Base-by-base conservation (phyloP, 768 basidiomycete genomes). In the Leucosporidium scottii region DNA sequence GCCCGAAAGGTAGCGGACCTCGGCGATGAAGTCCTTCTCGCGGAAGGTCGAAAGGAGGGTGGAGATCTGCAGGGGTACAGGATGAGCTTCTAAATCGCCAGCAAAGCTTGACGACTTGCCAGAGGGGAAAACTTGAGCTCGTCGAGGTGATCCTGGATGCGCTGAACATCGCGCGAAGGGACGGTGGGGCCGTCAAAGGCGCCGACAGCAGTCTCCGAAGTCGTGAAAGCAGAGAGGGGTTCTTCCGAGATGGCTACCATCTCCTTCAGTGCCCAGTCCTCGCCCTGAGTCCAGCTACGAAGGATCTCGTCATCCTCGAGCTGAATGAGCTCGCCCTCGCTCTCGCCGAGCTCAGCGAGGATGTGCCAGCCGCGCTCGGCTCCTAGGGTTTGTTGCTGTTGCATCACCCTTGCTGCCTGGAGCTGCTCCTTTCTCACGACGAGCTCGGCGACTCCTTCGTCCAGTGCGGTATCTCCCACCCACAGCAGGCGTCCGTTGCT, bases 1-100 rank as follows among this genome's bases (percentile, higher is more conserved):
- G 3, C 72, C 72, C 20, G 61, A 65, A 4, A 73, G 49, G 17
- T 25, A 39, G 54, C 21, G 28, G 2, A 73, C 68, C 15, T 73
- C 68, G 10, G 27, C 20, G 47, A 30, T n/a, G 39, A 72, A 50
- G 30, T 36, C 15, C 30, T 66, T 64, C 18, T n/a, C 6, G 1
- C 62, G 59, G 23, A 72, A n/a, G 7, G 17, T 34, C 1, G 23
- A 25, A 18, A 66, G 5, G 17, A 72, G 30, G 13, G 28, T 30
- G 15, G 62, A 64, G 55, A 72, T 55, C 4, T 57, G 39, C 20
- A 44, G 39, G 15, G 39, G 15, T 3, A 9, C 13, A 3, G 10
- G 39, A 15, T 44, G 39, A 44, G 39, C 39, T 8, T 44, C 8
- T 2, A 8, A 6, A 15, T 2, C 10, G 39, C 8, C 15, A 44